Percentiles rank a stretch among this genome's conserved stretches.
These are phyloP conservation scores for Drechmeria coniospora DNA, from an alignment of 2,329 filamentous ascomycete species.

Conservation along the genomic window DNA sequence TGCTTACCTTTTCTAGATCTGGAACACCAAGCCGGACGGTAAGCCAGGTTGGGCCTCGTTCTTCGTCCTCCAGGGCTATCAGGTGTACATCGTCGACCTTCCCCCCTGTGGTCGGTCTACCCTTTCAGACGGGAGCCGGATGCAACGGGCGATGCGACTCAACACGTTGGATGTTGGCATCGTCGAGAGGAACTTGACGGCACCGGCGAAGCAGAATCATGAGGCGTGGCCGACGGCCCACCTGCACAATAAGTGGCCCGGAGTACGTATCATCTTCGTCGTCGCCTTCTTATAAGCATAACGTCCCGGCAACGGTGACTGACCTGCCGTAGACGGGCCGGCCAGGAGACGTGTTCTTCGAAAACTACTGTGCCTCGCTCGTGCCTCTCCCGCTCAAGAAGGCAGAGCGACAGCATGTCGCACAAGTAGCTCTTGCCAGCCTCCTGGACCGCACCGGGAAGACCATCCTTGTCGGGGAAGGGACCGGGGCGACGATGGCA, in stretches of 20 bases:
- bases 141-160: conserved; percentile 8
- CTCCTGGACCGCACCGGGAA: conserved; percentile 27
- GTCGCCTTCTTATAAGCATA: neutral
- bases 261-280: conserved; percentile 8
- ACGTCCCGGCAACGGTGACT: conserved; percentile 1
- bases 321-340: conserved; percentile 13
- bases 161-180: conserved; percentile 7
- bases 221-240: conserved; percentile 11
- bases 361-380: conserved; percentile 29
- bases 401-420: conserved; percentile 15
- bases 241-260: conserved; percentile 24
- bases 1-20: conserved; percentile 13
- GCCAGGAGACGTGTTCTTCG: conserved; percentile 30
- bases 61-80: conserved; percentile 25
- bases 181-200: conserved; percentile 18
- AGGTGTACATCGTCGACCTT: conserved; percentile 27
- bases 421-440: conserved; percentile 20
- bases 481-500: conserved; percentile 28
- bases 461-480: conserved; percentile 32
- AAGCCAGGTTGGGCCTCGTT: conserved; percentile 28
- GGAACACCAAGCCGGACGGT: conserved; percentile 31
- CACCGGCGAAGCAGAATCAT: conserved; percentile 7
- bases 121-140: conserved; percentile 8
- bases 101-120: conserved; percentile 23
- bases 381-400: conserved; percentile 17